These are phyloP conservation scores for Calycina herbarum DNA, from an alignment of 2,329 filamentous ascomycete genomes.

Conservation along the genomic window DNA sequence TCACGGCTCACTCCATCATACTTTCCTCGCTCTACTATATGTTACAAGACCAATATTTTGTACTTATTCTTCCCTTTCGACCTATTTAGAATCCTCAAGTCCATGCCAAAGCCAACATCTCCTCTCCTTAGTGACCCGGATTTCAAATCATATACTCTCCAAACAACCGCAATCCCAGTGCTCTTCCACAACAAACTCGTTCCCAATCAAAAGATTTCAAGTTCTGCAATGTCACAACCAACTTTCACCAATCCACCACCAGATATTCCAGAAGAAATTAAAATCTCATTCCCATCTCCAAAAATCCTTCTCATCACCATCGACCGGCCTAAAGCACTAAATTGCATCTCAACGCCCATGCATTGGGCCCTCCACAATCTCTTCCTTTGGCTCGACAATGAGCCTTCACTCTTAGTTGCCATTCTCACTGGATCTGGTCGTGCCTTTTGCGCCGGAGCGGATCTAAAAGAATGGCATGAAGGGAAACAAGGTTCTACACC, in stretches of 20 bases:
- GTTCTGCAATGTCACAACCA: slow-evolving; percentile 12
- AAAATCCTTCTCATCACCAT: slow-evolving; percentile 61
- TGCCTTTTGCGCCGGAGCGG: slow-evolving; percentile 68
- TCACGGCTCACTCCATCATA: not conserved
- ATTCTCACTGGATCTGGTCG: slow-evolving; percentile 63
- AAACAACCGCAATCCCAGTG: not conserved
- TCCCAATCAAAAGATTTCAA: not conserved
- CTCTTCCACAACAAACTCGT: not conserved
- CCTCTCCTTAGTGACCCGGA: not conserved
- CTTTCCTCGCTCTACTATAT: not conserved
- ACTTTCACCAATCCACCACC: slow-evolving; percentile 27
- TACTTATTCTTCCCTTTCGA: not conserved
- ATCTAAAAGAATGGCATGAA: slow-evolving; percentile 63
- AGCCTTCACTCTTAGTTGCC: slow-evolving; percentile 57
- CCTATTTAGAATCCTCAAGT: not conserved
- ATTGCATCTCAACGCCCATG: slow-evolving; percentile 47
- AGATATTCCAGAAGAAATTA: slow-evolving; percentile 14
- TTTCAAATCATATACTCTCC: not conserved
- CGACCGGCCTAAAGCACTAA: slow-evolving; percentile 58
- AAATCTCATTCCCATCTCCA: slow-evolving; percentile 51
- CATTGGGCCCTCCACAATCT: slow-evolving; percentile 45
- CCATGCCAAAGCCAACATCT: not conserved
- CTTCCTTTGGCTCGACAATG: slow-evolving; percentile 62
- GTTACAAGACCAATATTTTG: too few species aligned
- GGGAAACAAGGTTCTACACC: slow-evolving; percentile 24